These are phyloP conservation scores for Geotrichum restrictum DNA, from an alignment of 1,139 yeast species.

Conservation along the genomic window DNA sequence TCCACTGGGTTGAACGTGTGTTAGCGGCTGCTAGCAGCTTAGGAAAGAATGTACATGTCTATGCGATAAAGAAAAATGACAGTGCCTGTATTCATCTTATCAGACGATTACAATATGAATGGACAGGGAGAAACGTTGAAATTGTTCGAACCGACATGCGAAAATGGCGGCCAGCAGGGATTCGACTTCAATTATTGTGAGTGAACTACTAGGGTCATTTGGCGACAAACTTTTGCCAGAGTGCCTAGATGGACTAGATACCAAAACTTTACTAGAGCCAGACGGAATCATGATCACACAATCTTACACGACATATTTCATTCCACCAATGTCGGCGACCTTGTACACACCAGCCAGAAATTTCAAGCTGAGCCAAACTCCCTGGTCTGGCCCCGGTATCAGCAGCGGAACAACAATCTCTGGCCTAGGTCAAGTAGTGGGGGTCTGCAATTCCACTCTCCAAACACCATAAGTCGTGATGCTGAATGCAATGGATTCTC, in stretches of 20 bases:
- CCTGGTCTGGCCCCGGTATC: conserved; percentile 13
- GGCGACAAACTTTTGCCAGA: conserved; percentile 90
- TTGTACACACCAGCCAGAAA: conserved; percentile 31
- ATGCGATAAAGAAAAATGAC: conserved; percentile 69
- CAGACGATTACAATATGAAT: conserved; percentile 30
- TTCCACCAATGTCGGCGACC: conserved; percentile 62
- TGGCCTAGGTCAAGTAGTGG: conserved; percentile 4
- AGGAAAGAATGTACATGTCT: conserved; percentile 39
- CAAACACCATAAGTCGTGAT: conserved; percentile 61
- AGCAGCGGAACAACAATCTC: neutral
- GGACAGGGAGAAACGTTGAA: conserved; percentile 43
- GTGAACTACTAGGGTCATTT: conserved; percentile 83
- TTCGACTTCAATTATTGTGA: conserved; percentile 54
- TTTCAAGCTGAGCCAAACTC: conserved; percentile 12
- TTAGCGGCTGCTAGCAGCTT: conserved; percentile 44
- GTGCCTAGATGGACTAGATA: conserved; percentile 44
- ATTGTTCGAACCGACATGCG: conserved; percentile 59
- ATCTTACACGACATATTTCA: conserved; percentile 51
- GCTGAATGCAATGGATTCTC: conserved; percentile 47
- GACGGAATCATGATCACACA: conserved; percentile 59
- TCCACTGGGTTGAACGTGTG: conserved; percentile 57
- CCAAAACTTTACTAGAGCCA: conserved; percentile 34
- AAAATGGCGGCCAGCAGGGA: conserved; percentile 41
- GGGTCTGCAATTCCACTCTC: conserved; percentile 28
- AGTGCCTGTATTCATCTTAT: conserved; percentile 49